Percentiles rank a stretch among this genome's conserved stretches.
Conservation (phyloP, 495 filamentous ascomycete genomes). For the Penicillium silybi region DNA sequence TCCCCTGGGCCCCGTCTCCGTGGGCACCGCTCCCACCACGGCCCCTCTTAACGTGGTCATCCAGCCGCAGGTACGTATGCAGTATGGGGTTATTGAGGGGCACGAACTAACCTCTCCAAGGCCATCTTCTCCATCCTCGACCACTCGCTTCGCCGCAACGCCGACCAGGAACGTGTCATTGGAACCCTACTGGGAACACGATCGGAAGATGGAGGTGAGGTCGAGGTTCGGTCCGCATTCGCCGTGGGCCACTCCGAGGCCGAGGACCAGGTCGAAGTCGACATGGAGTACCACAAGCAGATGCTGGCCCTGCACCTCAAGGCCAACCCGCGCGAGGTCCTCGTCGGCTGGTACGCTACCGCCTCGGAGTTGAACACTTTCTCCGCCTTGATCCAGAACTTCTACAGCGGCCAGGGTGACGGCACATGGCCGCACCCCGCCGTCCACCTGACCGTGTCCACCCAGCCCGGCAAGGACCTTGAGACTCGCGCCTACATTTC, state of each 20-base stretch:
- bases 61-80: slow-evolving; percentile 79
- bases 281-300: slow-evolving; percentile 99
- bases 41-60: slow-evolving; percentile 88
- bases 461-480: slow-evolving; percentile 77
- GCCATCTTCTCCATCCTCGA: slow-evolving; percentile 96
- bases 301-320: slow-evolving; percentile 93
- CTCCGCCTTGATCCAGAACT: slow-evolving; percentile 97
- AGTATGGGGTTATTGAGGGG: not conserved
- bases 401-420: slow-evolving; percentile 94
- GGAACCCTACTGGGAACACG: slow-evolving; percentile 89
- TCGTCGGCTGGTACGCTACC: slow-evolving; percentile 98
- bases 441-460: slow-evolving; percentile 91
- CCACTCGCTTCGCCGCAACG: slow-evolving; percentile 86
- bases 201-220: slow-evolving; percentile 93
- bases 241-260: slow-evolving; percentile 98
- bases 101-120: slow-evolving; percentile 37
- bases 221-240: slow-evolving; percentile 91
- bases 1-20: slow-evolving; percentile 74
- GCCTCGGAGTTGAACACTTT: slow-evolving; percentile 95
- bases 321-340: slow-evolving; percentile 87
- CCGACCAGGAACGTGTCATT: slow-evolving; percentile 90
- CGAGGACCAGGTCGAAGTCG: slow-evolving; percentile 96
- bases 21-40: slow-evolving; percentile 76
- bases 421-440: slow-evolving; percentile 96
- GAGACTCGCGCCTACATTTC: slow-evolving; percentile 89